Conservation (phyloP, 1,139 yeast species). For the Candida sanyaensis region DNA sequence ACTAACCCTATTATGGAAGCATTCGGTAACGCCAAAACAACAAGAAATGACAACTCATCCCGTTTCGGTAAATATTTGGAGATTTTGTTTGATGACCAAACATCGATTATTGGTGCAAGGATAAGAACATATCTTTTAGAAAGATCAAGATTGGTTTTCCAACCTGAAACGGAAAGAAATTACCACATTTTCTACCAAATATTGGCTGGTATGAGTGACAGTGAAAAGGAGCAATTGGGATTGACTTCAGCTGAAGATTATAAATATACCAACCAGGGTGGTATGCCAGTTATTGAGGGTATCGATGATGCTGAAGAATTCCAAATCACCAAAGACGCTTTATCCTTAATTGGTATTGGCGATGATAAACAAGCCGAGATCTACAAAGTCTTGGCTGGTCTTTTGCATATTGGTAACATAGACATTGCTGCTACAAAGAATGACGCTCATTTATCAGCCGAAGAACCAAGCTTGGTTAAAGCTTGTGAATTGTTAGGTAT, state of each 20-base stretch:
- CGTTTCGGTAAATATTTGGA: conserved; percentile 96
- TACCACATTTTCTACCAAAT: conserved; percentile 95
- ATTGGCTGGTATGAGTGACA: conserved; percentile 71
- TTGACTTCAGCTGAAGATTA: conserved; percentile 69
- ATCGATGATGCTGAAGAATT: conserved; percentile 85
- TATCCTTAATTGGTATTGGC: conserved; percentile 74
- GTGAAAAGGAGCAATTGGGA: conserved; percentile 58
- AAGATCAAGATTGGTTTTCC: conserved; percentile 92
- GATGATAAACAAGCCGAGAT: conserved; percentile 63
- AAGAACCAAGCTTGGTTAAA: conserved; percentile 80
- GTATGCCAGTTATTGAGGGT: conserved; percentile 68
- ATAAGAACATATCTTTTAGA: conserved; percentile 91
- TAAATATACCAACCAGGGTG: conserved; percentile 90
- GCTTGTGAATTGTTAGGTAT: conserved; percentile 88
- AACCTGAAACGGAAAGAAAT: conserved; percentile 85
- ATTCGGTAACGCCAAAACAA: conserved; percentile 97
- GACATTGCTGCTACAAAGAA: conserved; percentile 84
- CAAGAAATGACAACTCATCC: conserved; percentile 95
- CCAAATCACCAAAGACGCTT: conserved; percentile 70
- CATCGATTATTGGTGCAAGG: conserved; percentile 89
- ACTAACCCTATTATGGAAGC: conserved; percentile 99
- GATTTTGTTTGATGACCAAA: conserved; percentile 72
- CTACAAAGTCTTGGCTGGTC: conserved; percentile 81
- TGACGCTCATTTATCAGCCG: conserved; percentile 80
- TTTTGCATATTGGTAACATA: conserved; percentile 92